Percentiles rank a stretch among this genome's conserved stretches.
Evolutionary conservation across 306 rosid species (phyloP).

Genomic region (Carpinus viminea): DNA sequence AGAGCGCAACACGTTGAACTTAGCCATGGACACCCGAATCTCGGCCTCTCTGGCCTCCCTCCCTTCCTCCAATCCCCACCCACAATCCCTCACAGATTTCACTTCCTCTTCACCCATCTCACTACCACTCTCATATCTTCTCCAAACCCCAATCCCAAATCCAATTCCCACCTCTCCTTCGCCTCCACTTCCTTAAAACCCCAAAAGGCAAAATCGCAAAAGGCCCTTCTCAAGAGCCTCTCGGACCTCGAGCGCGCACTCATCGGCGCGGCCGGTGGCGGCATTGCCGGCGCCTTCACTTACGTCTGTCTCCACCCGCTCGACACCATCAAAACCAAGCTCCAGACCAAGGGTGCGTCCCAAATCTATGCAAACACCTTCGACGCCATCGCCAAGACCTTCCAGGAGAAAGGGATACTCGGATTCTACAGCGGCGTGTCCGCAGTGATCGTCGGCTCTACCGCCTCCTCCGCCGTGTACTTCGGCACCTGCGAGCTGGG

Average conservation of each 20-base stretch:
- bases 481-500: constrained; percentile 92
- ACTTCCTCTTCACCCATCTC: constrained; percentile 41
- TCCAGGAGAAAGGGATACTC: constrained; percentile 55
- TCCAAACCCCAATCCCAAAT: neutral
- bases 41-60: constrained; percentile 77
- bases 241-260: constrained; percentile 80
- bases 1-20: neutral
- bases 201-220: constrained; percentile 26
- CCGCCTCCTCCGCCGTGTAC: constrained; percentile 82
- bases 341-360: constrained; percentile 86
- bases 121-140: constrained; percentile 7
- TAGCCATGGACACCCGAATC: constrained; percentile 67
- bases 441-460: constrained; percentile 82
- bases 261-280: constrained; percentile 85
- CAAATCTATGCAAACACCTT: constrained; percentile 61
- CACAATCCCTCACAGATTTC: constrained; percentile 44
- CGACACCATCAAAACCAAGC: constrained; percentile 83
- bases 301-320: constrained; percentile 86
- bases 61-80: constrained; percentile 27
- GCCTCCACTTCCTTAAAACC: constrained; percentile 49
- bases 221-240: constrained; percentile 49
- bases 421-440: constrained; percentile 91
- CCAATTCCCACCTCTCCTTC: constrained; percentile 30
- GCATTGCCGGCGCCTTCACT: constrained; percentile 96
- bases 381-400: constrained; percentile 70